Evolutionary conservation across 2,329 filamentous ascomycete genomes (phyloP), one percentile per base, ranked within the genome.

Genomic region (Scedosporium dehoogii): DNA sequence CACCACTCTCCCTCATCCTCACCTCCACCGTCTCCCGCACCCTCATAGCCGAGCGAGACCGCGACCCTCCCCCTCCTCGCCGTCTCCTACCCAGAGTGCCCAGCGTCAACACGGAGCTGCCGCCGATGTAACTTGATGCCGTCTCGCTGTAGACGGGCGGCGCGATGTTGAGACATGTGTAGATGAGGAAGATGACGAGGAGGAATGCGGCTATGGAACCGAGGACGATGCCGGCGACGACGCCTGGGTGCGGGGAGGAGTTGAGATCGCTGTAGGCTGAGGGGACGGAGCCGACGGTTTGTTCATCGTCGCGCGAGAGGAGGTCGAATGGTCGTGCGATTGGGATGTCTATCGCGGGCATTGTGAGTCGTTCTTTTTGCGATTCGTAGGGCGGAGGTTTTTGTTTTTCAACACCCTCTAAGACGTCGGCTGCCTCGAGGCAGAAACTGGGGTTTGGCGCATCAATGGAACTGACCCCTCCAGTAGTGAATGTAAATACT

Each of bases 121-220:
- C 67, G 42, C 66, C 64, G 38, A 69, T 64, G 60, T 66, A 55
- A 12, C 69, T 63, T 23, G 66, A 65, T 16, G 63, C 62, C 23
- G 59, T 44, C 29, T 56, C 48, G 25, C 27, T n/a, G 21, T 63
- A 62, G 61, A 70, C 69, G 44, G 72, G 68, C 1, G 75, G 77
- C 1, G 74, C 74, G 33, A 78, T 73, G 64, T 79, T 78, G 33
- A 82, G 71, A n/a, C 74, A 74, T 2, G 77, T 74, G 69, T 81
- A 83, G 63, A 84, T 66, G 12, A 84, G 68, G 70, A 79, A 79
- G 33, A 85, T 71, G 12, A 84, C 65, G 41, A 85, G 73, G 38
- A 85, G 69, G 69, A 85, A 81, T 60, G 77, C 83, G 29, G 72
- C 75, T 58, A 79, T 74, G 51, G 75, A 73, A 65, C 77, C 78